Evolutionary conservation across 2,329 filamentous ascomycete species (phyloP), one percentile per base, ranked within the genome.

Genomic region (Fusarium sp.): DNA sequence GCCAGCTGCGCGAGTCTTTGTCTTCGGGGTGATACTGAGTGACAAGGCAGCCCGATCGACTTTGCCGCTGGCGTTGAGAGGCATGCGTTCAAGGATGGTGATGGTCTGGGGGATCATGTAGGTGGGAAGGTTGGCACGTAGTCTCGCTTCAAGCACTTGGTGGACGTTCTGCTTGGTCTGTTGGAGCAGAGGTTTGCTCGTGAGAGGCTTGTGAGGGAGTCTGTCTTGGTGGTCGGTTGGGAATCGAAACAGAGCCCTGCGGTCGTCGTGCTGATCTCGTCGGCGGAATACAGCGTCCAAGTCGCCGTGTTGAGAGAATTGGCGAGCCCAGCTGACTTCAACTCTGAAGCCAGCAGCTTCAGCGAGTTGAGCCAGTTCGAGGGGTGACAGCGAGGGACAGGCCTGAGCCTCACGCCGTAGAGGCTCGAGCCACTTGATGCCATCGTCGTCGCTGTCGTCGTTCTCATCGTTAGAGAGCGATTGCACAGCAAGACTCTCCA

Each of bases 321-420:
- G 85, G 18, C 82, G 79, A 0, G 87, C 88, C 71, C 86, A 87
- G 63, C 83, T 82, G 5, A 83, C 73, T 22, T 88, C 84, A 22
- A 88, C 86, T 27, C 84, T 77, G 68, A 85, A 89, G n/a, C 86
- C 86, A 16, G 82, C 76, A 22, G 75, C 71, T 35, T 81, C 7
- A 6, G 76, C 77, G 1, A 82, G 58, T 1, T 63, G 68, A 1
- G 16, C 7, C 80, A 54, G 4, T 79, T 1, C 50, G 29, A 20
- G 25, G 6, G 73, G 67, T 1, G 71, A 74, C 2, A 73, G 66
- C 0, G 70, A 74, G 5, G 65, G 45, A 16, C 35, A 64, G 1
- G 25, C 20, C 29, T 73, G 2, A 5, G 72, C 68, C 1, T 42
- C 61, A 10, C 57, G 6, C 8, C 50, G 66, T 9, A 57, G 20